Evolutionary conservation across 2,329 filamentous ascomycete genomes (phyloP).

Genomic region (Cyphellophora europaea): DNA sequence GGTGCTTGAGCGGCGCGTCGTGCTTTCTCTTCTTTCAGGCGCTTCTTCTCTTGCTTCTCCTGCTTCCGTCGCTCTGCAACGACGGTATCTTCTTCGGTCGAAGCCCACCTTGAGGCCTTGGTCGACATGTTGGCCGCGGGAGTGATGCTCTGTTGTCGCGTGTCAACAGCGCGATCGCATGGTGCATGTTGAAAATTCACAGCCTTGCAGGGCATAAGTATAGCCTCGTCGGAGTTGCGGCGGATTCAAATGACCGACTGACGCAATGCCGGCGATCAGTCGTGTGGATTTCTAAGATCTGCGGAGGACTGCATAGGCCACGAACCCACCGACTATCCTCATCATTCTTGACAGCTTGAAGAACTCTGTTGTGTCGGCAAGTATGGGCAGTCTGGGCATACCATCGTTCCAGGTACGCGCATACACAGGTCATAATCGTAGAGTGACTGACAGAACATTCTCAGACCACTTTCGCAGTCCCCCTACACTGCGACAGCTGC

Average conservation of each 20-base stretch:
- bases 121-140: slow-evolving; percentile 4
- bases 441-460: not conserved
- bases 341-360: too few relatives aligned
- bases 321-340: too few relatives aligned
- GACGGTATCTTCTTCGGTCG: slow-evolving; percentile 71
- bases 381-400: slow-evolving; percentile 23
- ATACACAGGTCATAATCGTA: slow-evolving; percentile 2
- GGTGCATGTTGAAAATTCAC: not conserved
- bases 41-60: slow-evolving; percentile 85
- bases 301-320: too few relatives aligned
- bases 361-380: too few relatives aligned
- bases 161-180: too few relatives aligned
- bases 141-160: too few relatives aligned
- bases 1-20: slow-evolving; percentile 73
- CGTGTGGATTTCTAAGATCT: not conserved
- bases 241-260: too few relatives aligned
- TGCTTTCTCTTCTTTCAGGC: slow-evolving; percentile 72
- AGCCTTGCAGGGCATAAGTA: too few relatives aligned
- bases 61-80: slow-evolving; percentile 54
- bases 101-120: slow-evolving; percentile 68
- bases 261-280: too few relatives aligned
- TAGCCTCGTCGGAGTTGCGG: too few relatives aligned
- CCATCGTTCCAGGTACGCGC: slow-evolving; percentile 35
- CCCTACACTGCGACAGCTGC: slow-evolving; percentile 83
- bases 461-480: slow-evolving; percentile 89